These are phyloP conservation scores for Nakazawaea ambrosiae DNA, from an alignment of 805 yeast species.

Conservation along the genomic window DNA sequence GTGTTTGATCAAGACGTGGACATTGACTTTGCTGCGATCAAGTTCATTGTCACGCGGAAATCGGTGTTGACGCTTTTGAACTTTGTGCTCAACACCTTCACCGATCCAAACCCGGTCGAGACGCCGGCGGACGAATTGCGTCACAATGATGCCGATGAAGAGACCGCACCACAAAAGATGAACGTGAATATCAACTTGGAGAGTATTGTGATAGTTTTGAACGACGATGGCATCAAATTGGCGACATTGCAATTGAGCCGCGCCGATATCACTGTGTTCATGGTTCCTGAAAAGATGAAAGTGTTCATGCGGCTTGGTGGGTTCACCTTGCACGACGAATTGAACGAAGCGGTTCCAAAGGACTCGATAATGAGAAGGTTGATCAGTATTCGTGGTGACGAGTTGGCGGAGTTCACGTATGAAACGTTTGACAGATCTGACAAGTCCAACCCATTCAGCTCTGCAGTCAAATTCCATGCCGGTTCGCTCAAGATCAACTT, in stretches of 20 bases:
- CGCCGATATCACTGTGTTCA: constrained; percentile 58
- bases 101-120: constrained; percentile 68
- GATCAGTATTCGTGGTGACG: constrained; percentile 73
- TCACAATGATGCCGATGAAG: constrained; percentile 54
- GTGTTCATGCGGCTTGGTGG: constrained; percentile 72
- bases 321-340: constrained; percentile 68
- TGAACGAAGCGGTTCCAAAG: constrained; percentile 52
- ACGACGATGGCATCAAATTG: constrained; percentile 76
- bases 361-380: constrained; percentile 57
- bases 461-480: constrained; percentile 55
- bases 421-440: constrained; percentile 67
- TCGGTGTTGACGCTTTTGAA: constrained; percentile 74
- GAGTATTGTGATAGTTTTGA: constrained; percentile 65
- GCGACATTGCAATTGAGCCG: constrained; percentile 74
- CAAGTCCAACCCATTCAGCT: constrained; percentile 41
- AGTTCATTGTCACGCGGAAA: constrained; percentile 67
- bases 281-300: constrained; percentile 74
- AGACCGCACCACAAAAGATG: constrained; percentile 66
- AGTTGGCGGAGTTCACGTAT: constrained; percentile 72
- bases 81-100: constrained; percentile 79
- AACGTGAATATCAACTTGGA: constrained; percentile 62
- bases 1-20: constrained; percentile 73
- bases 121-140: constrained; percentile 65
- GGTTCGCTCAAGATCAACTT: constrained; percentile 75
- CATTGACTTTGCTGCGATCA: constrained; percentile 71